phyloP scores from a whole-genome alignment of 1,284 basidiomycete genomes.

The Fomitiporia mediterranea region DNA sequence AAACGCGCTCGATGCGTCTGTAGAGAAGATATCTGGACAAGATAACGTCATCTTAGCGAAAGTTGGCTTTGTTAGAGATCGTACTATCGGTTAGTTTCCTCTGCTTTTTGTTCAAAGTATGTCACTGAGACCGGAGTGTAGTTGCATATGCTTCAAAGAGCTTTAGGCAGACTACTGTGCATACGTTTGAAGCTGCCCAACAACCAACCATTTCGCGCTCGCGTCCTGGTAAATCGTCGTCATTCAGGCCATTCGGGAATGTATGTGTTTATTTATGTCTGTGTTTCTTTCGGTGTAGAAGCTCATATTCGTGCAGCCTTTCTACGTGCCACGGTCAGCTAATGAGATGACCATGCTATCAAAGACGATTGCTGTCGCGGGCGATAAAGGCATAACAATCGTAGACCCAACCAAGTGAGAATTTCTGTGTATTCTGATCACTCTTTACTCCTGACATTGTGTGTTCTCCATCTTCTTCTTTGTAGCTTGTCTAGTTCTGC shows the following conservation, averaged over 20 bases:
- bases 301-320: constrained; percentile 38
- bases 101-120: constrained; percentile 1
- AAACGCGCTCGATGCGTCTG: constrained; percentile 46
- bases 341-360: constrained; percentile 52
- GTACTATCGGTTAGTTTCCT: constrained; percentile 45
- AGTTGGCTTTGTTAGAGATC: constrained; percentile 46
- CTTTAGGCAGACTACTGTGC: constrained; percentile 51
- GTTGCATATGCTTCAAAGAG: constrained; percentile 66
- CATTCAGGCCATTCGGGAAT: constrained; percentile 58
- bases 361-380: constrained; percentile 60
- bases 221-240: constrained; percentile 28
- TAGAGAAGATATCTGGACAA: constrained; percentile 51
- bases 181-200: constrained; percentile 39
- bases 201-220: constrained; percentile 31
- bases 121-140: constrained; percentile 26
- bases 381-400: constrained; percentile 58
- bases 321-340: constrained; percentile 64
- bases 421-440: background rate
- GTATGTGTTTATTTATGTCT: constrained; percentile 36
- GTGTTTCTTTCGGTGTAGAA: background rate
- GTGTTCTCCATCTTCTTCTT: background rate
- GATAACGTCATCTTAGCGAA: constrained; percentile 57
- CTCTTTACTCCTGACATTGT: too few relatives aligned
- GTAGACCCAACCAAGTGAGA: constrained; percentile 63
- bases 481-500: constrained; percentile 33